A percentile compares a stretch with the other conserved stretches of the same genome.
Evolutionary conservation across 169 alveolate species (phyloP).

Genomic region (Cyclospora cayetanensis): DNA sequence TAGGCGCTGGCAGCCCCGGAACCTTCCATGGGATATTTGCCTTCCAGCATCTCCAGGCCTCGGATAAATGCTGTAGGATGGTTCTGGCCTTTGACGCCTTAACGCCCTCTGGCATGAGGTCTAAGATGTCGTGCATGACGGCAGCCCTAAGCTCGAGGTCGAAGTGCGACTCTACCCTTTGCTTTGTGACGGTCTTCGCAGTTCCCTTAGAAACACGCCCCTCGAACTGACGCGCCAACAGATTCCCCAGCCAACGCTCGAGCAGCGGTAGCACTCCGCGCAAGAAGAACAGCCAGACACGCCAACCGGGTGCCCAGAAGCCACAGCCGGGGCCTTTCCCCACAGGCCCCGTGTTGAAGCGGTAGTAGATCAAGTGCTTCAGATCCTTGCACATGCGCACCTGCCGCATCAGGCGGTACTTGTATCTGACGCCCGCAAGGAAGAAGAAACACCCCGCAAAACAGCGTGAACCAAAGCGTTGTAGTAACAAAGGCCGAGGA

Average conservation of each 20-base stretch:
- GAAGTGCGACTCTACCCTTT: slow-evolving; percentile 99
- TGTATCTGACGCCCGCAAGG: slow-evolving; percentile 81
- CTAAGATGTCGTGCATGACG: slow-evolving; percentile 99
- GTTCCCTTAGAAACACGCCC: slow-evolving; percentile 98
- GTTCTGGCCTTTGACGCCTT: slow-evolving; percentile 98
- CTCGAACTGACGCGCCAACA: slow-evolving; percentile 98
- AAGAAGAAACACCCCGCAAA: background rate
- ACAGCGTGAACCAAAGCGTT: too few species aligned
- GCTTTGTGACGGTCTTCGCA: slow-evolving; percentile 99
- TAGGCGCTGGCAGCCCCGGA: slow-evolving; percentile 99
- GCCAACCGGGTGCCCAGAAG: slow-evolving; percentile 99
- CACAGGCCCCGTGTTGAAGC: slow-evolving; percentile 99
- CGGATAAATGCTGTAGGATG: slow-evolving; percentile 98
- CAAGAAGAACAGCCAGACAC: slow-evolving; percentile 99
- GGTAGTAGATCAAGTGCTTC: slow-evolving; percentile 98
- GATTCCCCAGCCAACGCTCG: slow-evolving; percentile 99
- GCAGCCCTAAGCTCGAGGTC: slow-evolving; percentile 99
- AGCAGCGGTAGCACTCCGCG: slow-evolving; percentile 98
- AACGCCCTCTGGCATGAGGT: slow-evolving; percentile 99
- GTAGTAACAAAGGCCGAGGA: too few species aligned
- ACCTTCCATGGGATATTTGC: slow-evolving; percentile 99
- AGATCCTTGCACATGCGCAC: slow-evolving; percentile 99
- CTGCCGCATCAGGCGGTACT: slow-evolving; percentile 99
- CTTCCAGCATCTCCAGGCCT: slow-evolving; percentile 99
- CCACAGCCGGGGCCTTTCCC: slow-evolving; percentile 99